Conservation (phyloP, 2,329 filamentous ascomycete genomes). For the Fragosphaeria purpurea region DNA sequence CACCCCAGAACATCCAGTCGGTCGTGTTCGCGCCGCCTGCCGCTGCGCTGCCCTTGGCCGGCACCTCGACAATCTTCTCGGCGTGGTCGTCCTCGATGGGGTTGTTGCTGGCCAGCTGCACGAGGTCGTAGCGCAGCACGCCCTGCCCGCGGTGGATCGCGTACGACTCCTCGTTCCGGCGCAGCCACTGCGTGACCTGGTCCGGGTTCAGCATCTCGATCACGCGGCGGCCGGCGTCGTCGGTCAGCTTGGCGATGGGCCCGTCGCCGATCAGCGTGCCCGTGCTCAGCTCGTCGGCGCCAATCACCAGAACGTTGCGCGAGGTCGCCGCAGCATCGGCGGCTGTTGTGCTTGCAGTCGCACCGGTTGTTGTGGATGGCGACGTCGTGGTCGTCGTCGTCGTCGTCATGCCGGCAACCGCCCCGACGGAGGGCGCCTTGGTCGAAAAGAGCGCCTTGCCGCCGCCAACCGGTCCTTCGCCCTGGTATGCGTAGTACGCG, state of each 20-base stretch:
- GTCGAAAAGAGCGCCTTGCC: constrained; percentile 4
- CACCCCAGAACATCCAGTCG: constrained; percentile 99
- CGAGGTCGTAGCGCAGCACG: constrained; percentile 87
- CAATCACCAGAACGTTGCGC: constrained; percentile 71
- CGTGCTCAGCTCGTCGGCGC: constrained; percentile 82
- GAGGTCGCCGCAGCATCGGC: constrained; percentile 21
- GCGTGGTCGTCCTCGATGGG: constrained; percentile 98
- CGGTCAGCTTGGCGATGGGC: constrained; percentile 78
- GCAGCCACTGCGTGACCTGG: constrained; percentile 81
- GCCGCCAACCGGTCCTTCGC: constrained; percentile 11
- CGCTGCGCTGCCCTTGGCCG: constrained; percentile 37
- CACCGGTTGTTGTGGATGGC: neutral
- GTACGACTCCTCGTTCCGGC: constrained; percentile 86
- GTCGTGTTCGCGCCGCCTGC: constrained; percentile 42
- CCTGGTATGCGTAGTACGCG: constrained; percentile 64
- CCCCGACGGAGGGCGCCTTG: constrained; percentile 8
- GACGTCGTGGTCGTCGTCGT: neutral
- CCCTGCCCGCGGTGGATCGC: constrained; percentile 80
- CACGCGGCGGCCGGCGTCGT: constrained; percentile 74
- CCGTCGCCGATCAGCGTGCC: constrained; percentile 76
- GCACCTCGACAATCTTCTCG: constrained; percentile 93
- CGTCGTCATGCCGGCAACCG: constrained; percentile 8
- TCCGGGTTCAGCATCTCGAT: constrained; percentile 95
- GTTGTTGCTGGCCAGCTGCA: constrained; percentile 90
- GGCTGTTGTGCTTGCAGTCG: neutral